phyloP scores from a whole-genome alignment of 169 alveolate species.

The Cardiosporidium cionae region DNA sequence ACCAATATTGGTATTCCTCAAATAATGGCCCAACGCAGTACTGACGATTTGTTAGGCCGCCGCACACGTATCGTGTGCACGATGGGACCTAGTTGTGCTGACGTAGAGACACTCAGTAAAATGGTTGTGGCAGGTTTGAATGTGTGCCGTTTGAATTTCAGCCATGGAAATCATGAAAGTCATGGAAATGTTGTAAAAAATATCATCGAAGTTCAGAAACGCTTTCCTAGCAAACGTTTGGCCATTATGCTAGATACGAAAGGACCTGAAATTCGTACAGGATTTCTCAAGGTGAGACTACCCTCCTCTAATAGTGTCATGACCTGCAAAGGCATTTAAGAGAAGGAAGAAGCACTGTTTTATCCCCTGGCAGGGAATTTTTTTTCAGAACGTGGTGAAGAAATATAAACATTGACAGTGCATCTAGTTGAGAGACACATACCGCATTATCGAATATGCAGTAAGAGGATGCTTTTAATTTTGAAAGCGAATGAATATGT shows the following conservation, averaged over 20 bases:
- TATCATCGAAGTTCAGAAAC: conserved; percentile 81
- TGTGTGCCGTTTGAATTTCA: conserved; percentile 93
- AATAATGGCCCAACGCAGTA: conserved; percentile 23
- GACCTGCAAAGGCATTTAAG: too few species aligned
- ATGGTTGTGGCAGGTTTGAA: conserved; percentile 92
- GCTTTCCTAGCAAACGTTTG: conserved; percentile 79
- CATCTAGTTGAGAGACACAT: too few species aligned
- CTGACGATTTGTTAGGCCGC: conserved; percentile 55
- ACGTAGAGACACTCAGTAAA: conserved; percentile 80
- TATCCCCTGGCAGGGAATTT: too few species aligned
- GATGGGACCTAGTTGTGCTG: conserved; percentile 92
- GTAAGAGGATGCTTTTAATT: too few species aligned
- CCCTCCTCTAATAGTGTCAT: too few species aligned
- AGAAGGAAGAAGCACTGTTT: too few species aligned
- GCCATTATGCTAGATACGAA: conserved; percentile 97
- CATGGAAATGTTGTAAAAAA: conserved; percentile 75
- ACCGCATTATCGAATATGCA: too few species aligned
- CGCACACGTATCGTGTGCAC: conserved; percentile 94
- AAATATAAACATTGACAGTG: too few species aligned
- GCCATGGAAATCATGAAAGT: conserved; percentile 94
- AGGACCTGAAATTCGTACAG: conserved; percentile 99
- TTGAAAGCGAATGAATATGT: too few species aligned
- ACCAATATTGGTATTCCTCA: conserved; percentile 34
- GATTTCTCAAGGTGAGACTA: conserved; percentile 84
- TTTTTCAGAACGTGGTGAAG: too few species aligned